phyloP scores from a whole-genome alignment of 2,329 filamentous ascomycete genomes.

The Aureobasidium melanogenum region DNA sequence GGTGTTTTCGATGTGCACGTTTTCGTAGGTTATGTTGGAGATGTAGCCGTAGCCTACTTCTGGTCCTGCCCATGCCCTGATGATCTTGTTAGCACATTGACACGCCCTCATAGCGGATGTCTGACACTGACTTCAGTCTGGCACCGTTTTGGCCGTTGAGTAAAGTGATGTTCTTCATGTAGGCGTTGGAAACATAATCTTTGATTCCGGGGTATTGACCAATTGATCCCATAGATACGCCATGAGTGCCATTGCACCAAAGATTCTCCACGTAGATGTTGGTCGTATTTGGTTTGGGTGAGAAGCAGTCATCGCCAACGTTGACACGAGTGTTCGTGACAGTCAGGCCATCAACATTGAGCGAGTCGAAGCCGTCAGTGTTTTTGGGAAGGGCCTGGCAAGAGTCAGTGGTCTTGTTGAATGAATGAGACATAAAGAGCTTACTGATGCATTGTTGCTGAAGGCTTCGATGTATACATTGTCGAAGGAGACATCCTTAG shows the following conservation, averaged over 20 bases:
- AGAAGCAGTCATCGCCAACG: constrained; percentile 50
- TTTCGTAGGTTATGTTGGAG: constrained; percentile 54
- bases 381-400: constrained; percentile 41
- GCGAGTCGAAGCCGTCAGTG: constrained; percentile 54
- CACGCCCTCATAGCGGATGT: neutral
- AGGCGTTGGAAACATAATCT: constrained; percentile 40
- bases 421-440: neutral
- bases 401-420: neutral
- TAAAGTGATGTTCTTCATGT: constrained; percentile 37
- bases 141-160: constrained; percentile 43
- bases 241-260: constrained; percentile 45
- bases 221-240: constrained; percentile 40
- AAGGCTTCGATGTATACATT: constrained; percentile 47
- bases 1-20: constrained; percentile 51
- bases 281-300: constrained; percentile 52
- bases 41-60: constrained; percentile 52
- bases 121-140: constrained; percentile 39
- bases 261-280: constrained; percentile 46
- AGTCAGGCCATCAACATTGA: constrained; percentile 46
- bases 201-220: constrained; percentile 45
- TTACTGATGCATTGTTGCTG: constrained; percentile 38
- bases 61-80: constrained; percentile 46
- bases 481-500: constrained; percentile 46
- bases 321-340: constrained; percentile 29
- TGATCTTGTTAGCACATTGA: neutral